A percentile compares a stretch with the other conserved stretches of the same genome.
These are phyloP conservation scores for Fusarium globosum DNA, from an alignment of 2,329 filamentous ascomycete genomes.

Conservation along the genomic window DNA sequence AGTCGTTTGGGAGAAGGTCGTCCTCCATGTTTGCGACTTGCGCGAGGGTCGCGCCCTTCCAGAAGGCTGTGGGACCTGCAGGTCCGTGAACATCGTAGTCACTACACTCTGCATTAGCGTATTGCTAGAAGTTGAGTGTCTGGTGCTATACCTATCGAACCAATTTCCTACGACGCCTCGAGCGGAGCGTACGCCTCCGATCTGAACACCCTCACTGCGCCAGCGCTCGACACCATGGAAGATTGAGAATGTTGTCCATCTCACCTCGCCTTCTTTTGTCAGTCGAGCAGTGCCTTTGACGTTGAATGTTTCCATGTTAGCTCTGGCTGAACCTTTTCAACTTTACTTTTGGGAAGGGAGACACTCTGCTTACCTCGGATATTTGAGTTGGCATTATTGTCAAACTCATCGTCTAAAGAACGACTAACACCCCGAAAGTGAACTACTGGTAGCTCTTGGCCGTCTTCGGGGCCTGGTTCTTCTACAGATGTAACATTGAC, in stretches of 20 bases:
- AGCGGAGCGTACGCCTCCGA: slow-evolving; percentile 73
- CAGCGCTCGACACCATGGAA: slow-evolving; percentile 74
- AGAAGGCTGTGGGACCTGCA: slow-evolving; percentile 79
- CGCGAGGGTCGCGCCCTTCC: slow-evolving; percentile 73
- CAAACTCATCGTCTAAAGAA: slow-evolving; percentile 72
- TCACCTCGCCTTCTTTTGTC: slow-evolving; percentile 76
- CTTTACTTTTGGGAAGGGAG: neutral
- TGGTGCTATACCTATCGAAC: slow-evolving; percentile 74
- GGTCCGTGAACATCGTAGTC: slow-evolving; percentile 76
- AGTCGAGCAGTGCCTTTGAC: slow-evolving; percentile 68
- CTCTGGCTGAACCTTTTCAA: neutral
- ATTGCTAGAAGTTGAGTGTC: neutral
- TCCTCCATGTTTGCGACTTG: slow-evolving; percentile 41
- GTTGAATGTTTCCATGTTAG: slow-evolving; percentile 41
- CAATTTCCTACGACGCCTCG: slow-evolving; percentile 79
- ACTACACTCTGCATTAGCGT: slow-evolving; percentile 48
- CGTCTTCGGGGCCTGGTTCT: slow-evolving; percentile 67
- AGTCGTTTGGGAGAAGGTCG: slow-evolving; percentile 48
- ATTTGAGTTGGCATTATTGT: slow-evolving; percentile 75
- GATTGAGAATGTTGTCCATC: slow-evolving; percentile 78
- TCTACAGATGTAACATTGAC: slow-evolving; percentile 71
- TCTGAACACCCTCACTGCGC: slow-evolving; percentile 80
- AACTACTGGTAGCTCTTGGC: slow-evolving; percentile 70
- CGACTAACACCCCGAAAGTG: slow-evolving; percentile 73
- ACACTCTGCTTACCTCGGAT: slow-evolving; percentile 66